Conservation (phyloP, 352 stramenopile species). For the Stephanocyclus meneghinianus region DNA sequence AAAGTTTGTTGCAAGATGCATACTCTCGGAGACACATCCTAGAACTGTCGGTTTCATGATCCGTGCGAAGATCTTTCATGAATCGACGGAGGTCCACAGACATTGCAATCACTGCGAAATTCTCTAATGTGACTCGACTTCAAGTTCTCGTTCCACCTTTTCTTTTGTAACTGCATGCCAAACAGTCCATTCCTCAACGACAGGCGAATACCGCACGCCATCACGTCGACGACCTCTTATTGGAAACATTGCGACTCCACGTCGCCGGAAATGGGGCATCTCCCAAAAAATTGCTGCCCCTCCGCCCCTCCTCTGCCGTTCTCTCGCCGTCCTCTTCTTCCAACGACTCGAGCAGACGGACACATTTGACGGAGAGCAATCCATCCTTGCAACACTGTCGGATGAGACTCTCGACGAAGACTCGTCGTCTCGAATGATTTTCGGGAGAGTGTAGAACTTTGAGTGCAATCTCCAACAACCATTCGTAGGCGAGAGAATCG, state of each 20-base stretch:
- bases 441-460: constrained; percentile 51
- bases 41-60: too few species aligned
- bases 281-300: constrained; percentile 49
- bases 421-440: constrained; percentile 41
- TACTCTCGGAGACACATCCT: too few species aligned
- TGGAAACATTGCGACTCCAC: constrained; percentile 62
- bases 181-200: too few species aligned
- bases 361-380: constrained; percentile 54
- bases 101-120: too few species aligned
- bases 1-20: too few species aligned
- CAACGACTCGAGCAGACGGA: constrained; percentile 21
- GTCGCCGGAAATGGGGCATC: constrained; percentile 51
- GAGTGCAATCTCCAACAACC: constrained; percentile 58
- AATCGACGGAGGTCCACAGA: too few species aligned
- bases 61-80: too few species aligned
- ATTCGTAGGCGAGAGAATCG: constrained; percentile 57
- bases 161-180: too few species aligned
- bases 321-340: constrained; percentile 19
- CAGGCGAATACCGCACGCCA: background rate
- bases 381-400: constrained; percentile 67
- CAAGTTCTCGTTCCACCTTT: too few species aligned
- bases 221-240: background rate
- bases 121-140: too few species aligned
- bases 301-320: constrained; percentile 25
- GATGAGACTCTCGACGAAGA: constrained; percentile 58